These are phyloP conservation scores for Adiantum capillusveneris DNA, from an alignment of 75 land plant genomes.

Conservation along the genomic window DNA sequence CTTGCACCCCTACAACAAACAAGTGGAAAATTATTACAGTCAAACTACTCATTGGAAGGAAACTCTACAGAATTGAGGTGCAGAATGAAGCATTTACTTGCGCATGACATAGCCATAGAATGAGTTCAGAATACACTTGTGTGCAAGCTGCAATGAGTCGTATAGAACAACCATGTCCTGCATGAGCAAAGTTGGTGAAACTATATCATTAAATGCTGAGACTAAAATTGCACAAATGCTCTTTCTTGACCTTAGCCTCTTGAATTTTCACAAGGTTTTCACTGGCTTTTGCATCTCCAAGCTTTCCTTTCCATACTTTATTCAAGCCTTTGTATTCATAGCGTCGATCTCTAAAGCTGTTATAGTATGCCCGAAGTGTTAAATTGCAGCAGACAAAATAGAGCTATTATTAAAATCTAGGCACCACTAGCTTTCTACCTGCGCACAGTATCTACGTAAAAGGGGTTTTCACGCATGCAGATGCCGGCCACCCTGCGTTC, in stretches of 20 bases:
- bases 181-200: constrained; percentile 2
- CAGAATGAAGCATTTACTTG: constrained; percentile 52
- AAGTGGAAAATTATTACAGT: background rate
- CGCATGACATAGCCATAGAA: constrained; percentile 99
- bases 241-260: constrained; percentile 97
- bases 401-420: no score
- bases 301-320: constrained; percentile 96
- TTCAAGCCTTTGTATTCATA: constrained; percentile 98
- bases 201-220: background rate
- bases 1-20: constrained; percentile 71
- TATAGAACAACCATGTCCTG: constrained; percentile 99
- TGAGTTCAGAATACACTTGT: constrained; percentile 97
- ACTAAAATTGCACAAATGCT: no score
- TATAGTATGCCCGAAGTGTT: background rate
- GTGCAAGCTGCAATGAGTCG: constrained; percentile 97
- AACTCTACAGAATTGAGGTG: no score
- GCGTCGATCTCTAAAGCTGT: constrained; percentile 92
- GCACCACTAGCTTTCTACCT: constrained; percentile 38
- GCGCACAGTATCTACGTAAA: constrained; percentile 95
- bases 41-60: no score
- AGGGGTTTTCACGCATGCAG: constrained; percentile 98
- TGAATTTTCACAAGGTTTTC: constrained; percentile 84
- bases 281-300: constrained; percentile 78
- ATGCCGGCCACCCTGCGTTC: constrained; percentile 87
- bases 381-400: no score